phyloP scores from a whole-genome alignment of 179 eudicot species.

The Patellifolia procumbens region DNA sequence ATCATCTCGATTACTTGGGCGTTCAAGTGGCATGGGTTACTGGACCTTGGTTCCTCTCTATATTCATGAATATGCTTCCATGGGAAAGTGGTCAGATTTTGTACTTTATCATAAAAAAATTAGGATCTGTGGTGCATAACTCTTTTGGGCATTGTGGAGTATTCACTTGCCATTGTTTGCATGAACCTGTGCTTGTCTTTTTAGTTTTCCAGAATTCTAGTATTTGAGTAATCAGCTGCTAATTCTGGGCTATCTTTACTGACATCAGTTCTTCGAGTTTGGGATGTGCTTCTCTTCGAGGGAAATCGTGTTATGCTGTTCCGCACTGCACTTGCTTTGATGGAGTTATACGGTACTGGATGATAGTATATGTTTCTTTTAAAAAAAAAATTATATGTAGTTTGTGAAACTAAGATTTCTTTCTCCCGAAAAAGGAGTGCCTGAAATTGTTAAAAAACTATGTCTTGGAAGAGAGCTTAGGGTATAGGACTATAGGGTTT shows the following conservation, averaged over 20 bases:
- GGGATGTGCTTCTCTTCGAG: slow-evolving; percentile 97
- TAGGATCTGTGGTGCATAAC: slow-evolving; percentile 17
- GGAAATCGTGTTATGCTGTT: slow-evolving; percentile 98
- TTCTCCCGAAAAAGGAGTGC: background rate
- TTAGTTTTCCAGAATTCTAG: slow-evolving; percentile 7
- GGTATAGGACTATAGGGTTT: background rate
- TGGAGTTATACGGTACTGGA: slow-evolving; percentile 94
- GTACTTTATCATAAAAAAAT: slow-evolving; percentile 25
- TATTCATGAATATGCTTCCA: slow-evolving; percentile 99
- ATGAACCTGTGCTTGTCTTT: background rate
- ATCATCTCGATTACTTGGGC: slow-evolving; percentile 98
- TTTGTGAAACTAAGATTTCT: no score
- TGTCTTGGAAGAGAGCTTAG: background rate
- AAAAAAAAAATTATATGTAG: no score
- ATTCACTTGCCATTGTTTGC: slow-evolving; percentile 14
- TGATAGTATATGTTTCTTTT: slow-evolving; percentile 22
- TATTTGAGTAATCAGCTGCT: slow-evolving; percentile 21
- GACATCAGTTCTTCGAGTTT: slow-evolving; percentile 91
- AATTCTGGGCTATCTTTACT: slow-evolving; percentile 22
- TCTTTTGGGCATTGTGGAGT: slow-evolving; percentile 2
- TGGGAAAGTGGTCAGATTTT: slow-evolving; percentile 99
- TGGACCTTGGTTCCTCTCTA: slow-evolving; percentile 98
- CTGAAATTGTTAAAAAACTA: background rate
- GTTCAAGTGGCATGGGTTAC: slow-evolving; percentile 98
- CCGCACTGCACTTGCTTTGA: slow-evolving; percentile 85